A percentile compares a stretch with the other conserved stretches of the same genome.
These are phyloP conservation scores for Cucurbita ficifolia DNA, from an alignment of 306 rosid genomes.

Conservation along the genomic window DNA sequence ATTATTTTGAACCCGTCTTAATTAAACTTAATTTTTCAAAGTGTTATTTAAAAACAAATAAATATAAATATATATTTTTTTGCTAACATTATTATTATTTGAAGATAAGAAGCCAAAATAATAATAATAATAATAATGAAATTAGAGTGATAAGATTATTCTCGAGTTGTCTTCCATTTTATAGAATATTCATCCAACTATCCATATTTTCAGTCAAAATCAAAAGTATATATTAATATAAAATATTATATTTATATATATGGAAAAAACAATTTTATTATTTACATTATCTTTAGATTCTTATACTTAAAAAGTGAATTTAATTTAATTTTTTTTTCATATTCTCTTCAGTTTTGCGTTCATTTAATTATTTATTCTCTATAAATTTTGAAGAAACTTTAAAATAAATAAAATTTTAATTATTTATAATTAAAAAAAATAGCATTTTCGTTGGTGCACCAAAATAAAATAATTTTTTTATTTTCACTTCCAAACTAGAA, in stretches of 20 bases:
- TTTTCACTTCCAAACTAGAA: neutral
- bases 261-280: neutral
- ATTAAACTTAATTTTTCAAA: too few relatives aligned
- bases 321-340: neutral
- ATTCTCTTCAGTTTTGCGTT: neutral
- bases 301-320: neutral
- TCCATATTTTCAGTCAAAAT: neutral
- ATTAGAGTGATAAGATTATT: neutral
- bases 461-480: too few relatives aligned
- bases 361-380: neutral
- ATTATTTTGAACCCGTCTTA: too few relatives aligned
- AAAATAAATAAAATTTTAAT: neutral
- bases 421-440: neutral
- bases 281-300: conserved; percentile 1
- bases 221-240: neutral
- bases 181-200: conserved; percentile 5
- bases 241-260: neutral
- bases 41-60: too few relatives aligned
- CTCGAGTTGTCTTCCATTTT: conserved; percentile 4
- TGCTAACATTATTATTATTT: neutral
- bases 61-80: neutral
- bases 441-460: neutral
- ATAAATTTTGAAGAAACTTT: neutral
- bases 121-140: too few relatives aligned
- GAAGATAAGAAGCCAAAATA: neutral